Conservation (phyloP, 1,139 yeast genomes). For the Geotrichum aggregatum region DNA sequence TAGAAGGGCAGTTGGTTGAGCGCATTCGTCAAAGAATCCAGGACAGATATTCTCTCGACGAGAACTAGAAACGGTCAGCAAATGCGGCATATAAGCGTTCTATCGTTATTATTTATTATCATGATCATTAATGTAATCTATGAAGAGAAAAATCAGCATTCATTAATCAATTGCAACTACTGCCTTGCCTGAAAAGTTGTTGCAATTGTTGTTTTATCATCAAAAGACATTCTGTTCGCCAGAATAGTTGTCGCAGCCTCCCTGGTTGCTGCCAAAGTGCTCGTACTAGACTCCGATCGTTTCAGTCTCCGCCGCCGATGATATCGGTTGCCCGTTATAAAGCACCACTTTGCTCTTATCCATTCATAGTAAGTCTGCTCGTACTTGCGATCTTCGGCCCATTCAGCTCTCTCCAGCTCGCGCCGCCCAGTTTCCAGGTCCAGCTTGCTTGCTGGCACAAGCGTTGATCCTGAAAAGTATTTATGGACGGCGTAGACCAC, state of each 20-base stretch:
- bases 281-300: no score
- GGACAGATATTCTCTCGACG: conserved; percentile 27
- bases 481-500: conserved; percentile 56
- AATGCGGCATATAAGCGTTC: no score
- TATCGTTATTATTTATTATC: no score
- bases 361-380: conserved; percentile 10
- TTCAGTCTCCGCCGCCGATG: background rate
- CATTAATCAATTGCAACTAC: no score
- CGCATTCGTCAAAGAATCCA: conserved; percentile 46
- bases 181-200: no score
- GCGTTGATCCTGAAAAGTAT: conserved; percentile 38
- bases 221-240: no score
- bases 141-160: no score
- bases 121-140: no score
- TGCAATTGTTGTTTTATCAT: no score
- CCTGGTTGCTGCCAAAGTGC: no score
- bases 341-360: conserved; percentile 11
- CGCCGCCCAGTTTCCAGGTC: conserved; percentile 78
- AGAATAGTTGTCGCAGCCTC: no score
- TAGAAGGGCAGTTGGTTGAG: conserved; percentile 48
- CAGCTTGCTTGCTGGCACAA: conserved; percentile 54
- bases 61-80: no score
- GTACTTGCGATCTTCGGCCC: conserved; percentile 41
- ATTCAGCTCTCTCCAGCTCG: conserved; percentile 45
- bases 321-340: conserved; percentile 8